Conservation (phyloP, 441 rosid species). For the Brassica balearica region DNA sequence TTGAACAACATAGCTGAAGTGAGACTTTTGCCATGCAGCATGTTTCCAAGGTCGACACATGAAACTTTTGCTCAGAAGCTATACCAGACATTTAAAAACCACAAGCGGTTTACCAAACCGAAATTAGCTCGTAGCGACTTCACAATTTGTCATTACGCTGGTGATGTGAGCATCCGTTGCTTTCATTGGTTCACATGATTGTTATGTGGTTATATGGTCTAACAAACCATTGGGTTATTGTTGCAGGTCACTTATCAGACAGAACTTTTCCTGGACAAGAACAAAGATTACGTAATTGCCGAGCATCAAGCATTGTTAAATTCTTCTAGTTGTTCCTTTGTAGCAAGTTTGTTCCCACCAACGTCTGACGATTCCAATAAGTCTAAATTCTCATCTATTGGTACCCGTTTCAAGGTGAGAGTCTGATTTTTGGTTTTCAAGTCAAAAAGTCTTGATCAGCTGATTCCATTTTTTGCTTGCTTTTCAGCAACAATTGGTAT, state of each 20-base stretch:
- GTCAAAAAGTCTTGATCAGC: background rate
- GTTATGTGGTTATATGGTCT: background rate
- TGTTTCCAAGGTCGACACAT: conserved; percentile 99
- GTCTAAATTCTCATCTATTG: background rate
- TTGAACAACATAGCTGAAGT: conserved; percentile 41
- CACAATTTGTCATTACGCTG: conserved; percentile 97
- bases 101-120: background rate
- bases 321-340: background rate
- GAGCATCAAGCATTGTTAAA: conserved; percentile 5
- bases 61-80: conserved; percentile 99
- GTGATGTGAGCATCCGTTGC: conserved; percentile 72
- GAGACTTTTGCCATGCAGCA: conserved; percentile 59
- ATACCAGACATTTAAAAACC: conserved; percentile 43
- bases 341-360: conserved; percentile 4
- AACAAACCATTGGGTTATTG: background rate
- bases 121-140: conserved; percentile 92
- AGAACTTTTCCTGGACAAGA: conserved; percentile 2
- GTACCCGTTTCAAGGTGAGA: conserved; percentile 8
- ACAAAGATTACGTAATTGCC: background rate
- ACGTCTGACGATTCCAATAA: background rate
- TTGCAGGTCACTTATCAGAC: conserved; percentile 7
- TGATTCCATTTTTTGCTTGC: background rate
- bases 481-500: conserved; percentile 4
- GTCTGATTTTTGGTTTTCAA: background rate
- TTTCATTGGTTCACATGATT: conserved; percentile 11